Base-by-base conservation (phyloP, 768 basidiomycete genomes). In the Calocybe indica region DNA sequence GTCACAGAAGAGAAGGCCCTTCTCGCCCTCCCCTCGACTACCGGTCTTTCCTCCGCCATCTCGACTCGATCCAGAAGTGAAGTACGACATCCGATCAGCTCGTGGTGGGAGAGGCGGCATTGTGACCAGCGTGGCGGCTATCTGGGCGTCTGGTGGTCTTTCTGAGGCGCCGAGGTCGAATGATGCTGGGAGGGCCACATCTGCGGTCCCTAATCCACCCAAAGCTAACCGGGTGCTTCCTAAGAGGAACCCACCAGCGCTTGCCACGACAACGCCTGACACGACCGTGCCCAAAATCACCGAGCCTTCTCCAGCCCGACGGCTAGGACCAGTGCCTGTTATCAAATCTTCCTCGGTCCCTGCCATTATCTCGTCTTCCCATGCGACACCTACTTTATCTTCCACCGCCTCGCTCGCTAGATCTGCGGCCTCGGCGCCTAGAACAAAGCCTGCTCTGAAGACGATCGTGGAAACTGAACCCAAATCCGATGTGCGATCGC, bases 361-460 rank as follows among this genome's bases (percentile, higher is more conserved):
- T 13, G 85, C 85, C 0, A 60, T 81, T 14, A 53, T 90, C 5
- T 86, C 85, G 0, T 83, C 84, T 0, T 88, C 85, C 0, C 78
- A 82, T 52, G 88, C 88, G 9, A 74, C 72, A 3, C 88, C 88
- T 1, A 82, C 76, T 56, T 64, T 90, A 2, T 87, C 86, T 3
- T 81, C 83, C 1, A 88, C 86, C 1, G 88, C 85, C 5, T 88
- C 87, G 3, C 74, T 90, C 14, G 85, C 82, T 6, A 74, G 81
- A 7, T 75, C 76, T 40, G 47, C 65, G 1, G 33, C 60, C 22
- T 50, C 55, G 31, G 53, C 52, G 5, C 55, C 48, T 22, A 49
- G 57, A 30, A 41, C 52, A 39, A 40, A 49, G 8, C 49, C 64
- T n/a, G 43, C 52, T 32, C 70, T 65, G 52, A 54, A 70, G 6